Evolutionary conservation across 192 early-diverging fungal genomes (phyloP).

Genomic region (Rhizophagus sp.): DNA sequence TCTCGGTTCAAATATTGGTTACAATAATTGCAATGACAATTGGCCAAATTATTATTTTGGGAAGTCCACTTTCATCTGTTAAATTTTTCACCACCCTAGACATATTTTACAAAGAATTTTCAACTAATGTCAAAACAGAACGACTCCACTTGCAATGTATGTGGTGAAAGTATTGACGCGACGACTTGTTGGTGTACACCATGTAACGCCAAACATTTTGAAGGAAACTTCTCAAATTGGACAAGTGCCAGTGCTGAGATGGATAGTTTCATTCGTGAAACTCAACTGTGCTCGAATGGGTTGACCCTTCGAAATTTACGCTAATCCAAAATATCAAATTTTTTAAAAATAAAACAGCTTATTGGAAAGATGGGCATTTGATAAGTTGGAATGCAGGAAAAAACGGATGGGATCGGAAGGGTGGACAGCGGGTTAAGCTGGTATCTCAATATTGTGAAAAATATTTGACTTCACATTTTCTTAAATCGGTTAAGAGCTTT

Average conservation of each 20-base stretch:
- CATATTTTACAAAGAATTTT: no score
- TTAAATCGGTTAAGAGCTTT: not conserved
- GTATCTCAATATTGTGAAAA: not conserved
- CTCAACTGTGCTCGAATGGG: not conserved
- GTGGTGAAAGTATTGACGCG: not conserved
- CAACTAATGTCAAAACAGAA: no score
- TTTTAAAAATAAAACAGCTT: constrained; percentile 2
- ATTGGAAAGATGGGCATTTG: constrained; percentile 6
- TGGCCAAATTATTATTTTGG: not conserved
- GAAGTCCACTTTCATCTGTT: not conserved
- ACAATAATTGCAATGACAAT: no score
- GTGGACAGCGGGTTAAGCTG: not conserved
- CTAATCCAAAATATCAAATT: not conserved
- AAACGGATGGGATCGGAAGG: not conserved
- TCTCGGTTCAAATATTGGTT: no score
- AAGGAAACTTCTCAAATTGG: not conserved
- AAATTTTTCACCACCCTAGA: not conserved
- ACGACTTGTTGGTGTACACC: constrained; percentile 2
- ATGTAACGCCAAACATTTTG: not conserved
- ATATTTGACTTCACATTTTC: not conserved
- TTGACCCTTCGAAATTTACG: not conserved
- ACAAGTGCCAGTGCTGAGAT: not conserved
- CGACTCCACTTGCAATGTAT: not conserved
- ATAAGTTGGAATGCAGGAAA: not conserved
- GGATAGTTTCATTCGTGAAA: not conserved